Evolutionary conservation across 306 rosid species (phyloP).

Genomic region (Betula pendula): DNA sequence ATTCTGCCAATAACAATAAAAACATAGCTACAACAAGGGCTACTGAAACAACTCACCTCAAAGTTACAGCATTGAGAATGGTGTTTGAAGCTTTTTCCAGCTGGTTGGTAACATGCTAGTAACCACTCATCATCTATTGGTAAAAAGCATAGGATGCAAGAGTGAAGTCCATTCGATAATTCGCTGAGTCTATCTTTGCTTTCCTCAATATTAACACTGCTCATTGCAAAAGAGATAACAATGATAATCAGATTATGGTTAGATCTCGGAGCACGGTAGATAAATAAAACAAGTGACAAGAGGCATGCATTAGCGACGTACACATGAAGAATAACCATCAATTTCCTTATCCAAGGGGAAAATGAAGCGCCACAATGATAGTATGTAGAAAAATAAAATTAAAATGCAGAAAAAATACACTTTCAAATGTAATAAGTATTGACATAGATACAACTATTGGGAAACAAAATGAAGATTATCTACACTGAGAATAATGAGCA

Average conservation of each 20-base stretch:
- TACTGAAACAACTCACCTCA: not conserved
- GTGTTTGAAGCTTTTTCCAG: not conserved
- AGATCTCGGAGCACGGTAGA: not conserved
- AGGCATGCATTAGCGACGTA: not conserved
- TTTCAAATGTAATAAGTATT: too few species aligned
- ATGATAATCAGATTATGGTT: not conserved
- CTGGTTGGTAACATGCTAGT: not conserved
- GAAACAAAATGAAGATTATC: too few species aligned
- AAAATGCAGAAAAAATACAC: not conserved
- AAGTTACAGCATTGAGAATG: not conserved
- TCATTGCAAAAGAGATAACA: not conserved
- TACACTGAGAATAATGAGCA: too few species aligned
- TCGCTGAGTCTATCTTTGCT: not conserved
- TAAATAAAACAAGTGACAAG: not conserved
- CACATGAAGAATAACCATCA: not conserved
- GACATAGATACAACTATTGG: too few species aligned
- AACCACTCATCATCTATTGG: not conserved
- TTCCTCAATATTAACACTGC: not conserved
- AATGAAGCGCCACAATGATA: not conserved
- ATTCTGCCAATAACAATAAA: not conserved
- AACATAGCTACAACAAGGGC: not conserved
- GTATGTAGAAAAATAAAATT: too few species aligned
- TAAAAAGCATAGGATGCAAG: not conserved
- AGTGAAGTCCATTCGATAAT: not conserved
- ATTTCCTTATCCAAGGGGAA: not conserved